Percentiles rank a stretch among this genome's conserved stretches.
These are phyloP conservation scores for Fragaria vesca DNA, from an alignment of 306 rosid genomes.

Conservation along the genomic window DNA sequence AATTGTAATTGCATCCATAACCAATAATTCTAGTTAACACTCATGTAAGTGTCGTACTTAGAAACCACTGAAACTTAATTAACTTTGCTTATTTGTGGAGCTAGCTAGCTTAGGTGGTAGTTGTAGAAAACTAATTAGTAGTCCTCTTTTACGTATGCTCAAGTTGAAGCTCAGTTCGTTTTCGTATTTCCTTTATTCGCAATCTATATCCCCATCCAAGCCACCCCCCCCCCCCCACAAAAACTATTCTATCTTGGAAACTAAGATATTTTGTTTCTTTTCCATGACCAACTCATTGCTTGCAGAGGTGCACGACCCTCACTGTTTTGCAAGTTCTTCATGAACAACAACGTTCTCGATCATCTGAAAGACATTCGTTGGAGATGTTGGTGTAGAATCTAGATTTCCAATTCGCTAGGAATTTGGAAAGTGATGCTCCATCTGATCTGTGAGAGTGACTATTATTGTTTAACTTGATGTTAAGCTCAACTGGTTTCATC, in stretches of 20 bases:
- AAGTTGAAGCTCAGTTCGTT: slow-evolving; percentile 10
- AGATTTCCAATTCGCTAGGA: not conserved
- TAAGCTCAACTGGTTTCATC: not conserved
- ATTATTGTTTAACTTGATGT: not conserved
- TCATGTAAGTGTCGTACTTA: not conserved
- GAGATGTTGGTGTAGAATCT: not conserved
- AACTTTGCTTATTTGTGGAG: not conserved
- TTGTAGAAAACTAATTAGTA: not conserved
- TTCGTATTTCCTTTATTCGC: not conserved
- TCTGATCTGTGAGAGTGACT: slow-evolving; percentile 1
- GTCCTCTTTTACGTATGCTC: not conserved
- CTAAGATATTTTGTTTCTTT: not conserved
- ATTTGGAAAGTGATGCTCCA: slow-evolving; percentile 12
- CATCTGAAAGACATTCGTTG: not conserved
- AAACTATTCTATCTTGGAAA: slow-evolving; percentile 3
- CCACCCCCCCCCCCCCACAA: too few relatives aligned
- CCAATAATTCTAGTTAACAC: not conserved
- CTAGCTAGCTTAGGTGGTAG: not conserved
- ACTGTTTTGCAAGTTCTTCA: not conserved
- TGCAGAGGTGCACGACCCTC: not conserved
- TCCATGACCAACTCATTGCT: not conserved
- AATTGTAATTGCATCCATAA: not conserved
- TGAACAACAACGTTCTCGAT: not conserved
- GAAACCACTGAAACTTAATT: not conserved
- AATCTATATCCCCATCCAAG: too few relatives aligned